Evolutionary conservation across 495 filamentous ascomycete genomes (phyloP).

Genomic region (Tricharina praecox): DNA sequence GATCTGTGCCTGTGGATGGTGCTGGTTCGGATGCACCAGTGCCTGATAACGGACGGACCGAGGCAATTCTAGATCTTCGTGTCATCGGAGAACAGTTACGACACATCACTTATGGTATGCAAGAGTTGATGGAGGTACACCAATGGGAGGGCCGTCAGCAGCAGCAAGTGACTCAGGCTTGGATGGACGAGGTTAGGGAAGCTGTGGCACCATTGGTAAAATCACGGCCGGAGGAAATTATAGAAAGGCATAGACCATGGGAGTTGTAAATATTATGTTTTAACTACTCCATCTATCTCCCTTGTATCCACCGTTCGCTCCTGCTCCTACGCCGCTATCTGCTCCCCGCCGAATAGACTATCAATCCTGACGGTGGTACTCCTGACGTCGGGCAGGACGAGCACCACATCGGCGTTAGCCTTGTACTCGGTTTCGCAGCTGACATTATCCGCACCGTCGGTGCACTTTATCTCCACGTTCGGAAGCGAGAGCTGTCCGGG

Average conservation of each 20-base stretch:
- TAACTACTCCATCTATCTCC: too few relatives aligned
- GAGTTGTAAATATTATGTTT: neutral
- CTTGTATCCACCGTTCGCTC: too few relatives aligned
- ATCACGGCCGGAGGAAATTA: neutral
- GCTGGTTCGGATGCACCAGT: neutral
- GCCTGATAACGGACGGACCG: neutral
- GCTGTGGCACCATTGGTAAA: neutral
- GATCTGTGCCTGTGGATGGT: too few relatives aligned
- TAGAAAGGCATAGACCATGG: neutral
- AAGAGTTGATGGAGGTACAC: neutral
- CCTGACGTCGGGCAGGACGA: slow-evolving; percentile 56
- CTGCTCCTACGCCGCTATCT: too few relatives aligned
- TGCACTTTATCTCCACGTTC: slow-evolving; percentile 48
- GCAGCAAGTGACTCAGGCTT: neutral
- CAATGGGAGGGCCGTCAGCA: neutral
- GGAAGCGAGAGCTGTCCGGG: slow-evolving; percentile 63
- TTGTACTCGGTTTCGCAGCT: slow-evolving; percentile 61
- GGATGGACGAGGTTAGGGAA: neutral
- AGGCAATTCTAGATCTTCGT: neutral
- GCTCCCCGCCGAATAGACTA: neutral
- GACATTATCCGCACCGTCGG: slow-evolving; percentile 14
- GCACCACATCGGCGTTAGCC: slow-evolving; percentile 57
- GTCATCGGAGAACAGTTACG: neutral
- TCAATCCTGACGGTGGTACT: slow-evolving; percentile 31
- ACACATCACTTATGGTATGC: neutral